These are phyloP conservation scores for Paramecium sonneborni DNA, from an alignment of 73 alveolate species.

Conservation along the genomic window DNA sequence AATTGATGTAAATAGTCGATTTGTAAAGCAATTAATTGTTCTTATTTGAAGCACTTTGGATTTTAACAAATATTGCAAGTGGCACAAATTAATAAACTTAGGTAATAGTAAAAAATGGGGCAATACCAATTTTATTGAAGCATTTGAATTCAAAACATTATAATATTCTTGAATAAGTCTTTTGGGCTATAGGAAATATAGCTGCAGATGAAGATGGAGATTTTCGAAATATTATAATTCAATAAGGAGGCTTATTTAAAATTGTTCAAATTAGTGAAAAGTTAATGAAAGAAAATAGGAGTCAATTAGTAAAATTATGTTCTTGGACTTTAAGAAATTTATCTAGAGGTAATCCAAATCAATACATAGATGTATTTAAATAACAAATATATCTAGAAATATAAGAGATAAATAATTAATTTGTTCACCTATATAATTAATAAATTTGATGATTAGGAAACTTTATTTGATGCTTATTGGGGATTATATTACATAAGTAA, in stretches of 20 bases:
- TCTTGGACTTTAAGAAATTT: conserved; percentile 89
- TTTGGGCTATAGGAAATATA: conserved; percentile 90
- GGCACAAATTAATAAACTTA: conserved; percentile 83
- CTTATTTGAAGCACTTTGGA: conserved; percentile 85
- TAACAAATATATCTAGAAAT: not conserved
- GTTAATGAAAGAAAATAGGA: not conserved
- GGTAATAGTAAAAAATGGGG: conserved; percentile 82
- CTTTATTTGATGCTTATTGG: conserved; percentile 79
- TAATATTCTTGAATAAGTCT: conserved; percentile 78
- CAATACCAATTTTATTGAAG: conserved; percentile 71
- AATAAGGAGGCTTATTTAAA: not conserved
- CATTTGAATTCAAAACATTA: conserved; percentile 70
- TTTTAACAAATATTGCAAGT: conserved; percentile 87
- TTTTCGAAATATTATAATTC: conserved; percentile 72
- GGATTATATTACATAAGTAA: conserved; percentile 61
- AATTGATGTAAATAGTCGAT: not conserved
- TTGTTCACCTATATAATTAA: conserved; percentile 63
- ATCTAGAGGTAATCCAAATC: conserved; percentile 83
- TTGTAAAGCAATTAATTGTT: conserved; percentile 1
- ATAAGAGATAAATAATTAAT: not conserved
- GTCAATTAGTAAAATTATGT: not conserved
- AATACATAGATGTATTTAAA: conserved; percentile 6
- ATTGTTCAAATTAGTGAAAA: not conserved
- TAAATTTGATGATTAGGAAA: conserved; percentile 70
- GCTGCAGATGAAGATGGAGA: conserved; percentile 83